phyloP scores from a whole-genome alignment of 139 green algal genomes.

The Chlorella vulgaris region DNA sequence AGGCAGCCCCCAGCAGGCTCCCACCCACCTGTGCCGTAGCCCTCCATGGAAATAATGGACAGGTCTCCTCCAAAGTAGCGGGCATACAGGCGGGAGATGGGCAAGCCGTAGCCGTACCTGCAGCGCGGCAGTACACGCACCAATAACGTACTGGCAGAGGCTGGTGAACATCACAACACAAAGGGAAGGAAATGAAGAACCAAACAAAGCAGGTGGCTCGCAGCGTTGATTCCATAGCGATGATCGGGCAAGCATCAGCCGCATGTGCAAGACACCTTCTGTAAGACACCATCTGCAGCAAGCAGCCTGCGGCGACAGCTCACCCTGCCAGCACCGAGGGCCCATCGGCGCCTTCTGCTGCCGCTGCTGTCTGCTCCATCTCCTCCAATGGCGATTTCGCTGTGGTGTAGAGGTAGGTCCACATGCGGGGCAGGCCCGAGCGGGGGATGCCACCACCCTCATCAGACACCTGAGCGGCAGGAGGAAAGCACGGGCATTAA shows the following conservation, averaged over 20 bases:
- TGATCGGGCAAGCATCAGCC: no score
- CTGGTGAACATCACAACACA: no score
- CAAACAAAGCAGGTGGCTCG: no score
- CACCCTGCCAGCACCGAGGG: constrained; percentile 58
- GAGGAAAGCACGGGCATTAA: neutral
- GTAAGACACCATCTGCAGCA: no score
- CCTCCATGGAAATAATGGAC: constrained; percentile 97
- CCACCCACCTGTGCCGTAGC: constrained; percentile 87
- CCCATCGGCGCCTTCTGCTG: constrained; percentile 35
- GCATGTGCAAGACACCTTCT: no score
- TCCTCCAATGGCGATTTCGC: constrained; percentile 63
- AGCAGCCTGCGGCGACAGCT: neutral
- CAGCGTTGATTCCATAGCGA: neutral
- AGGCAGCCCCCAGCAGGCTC: neutral
- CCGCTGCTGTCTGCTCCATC: constrained; percentile 49
- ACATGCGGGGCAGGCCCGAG: constrained; percentile 91
- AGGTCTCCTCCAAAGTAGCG: constrained; percentile 99
- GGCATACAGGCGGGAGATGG: constrained; percentile 85
- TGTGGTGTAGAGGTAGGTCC: constrained; percentile 99
- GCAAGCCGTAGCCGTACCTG: constrained; percentile 96
- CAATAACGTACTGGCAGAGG: neutral
- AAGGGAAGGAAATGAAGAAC: no score
- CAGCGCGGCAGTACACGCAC: neutral
- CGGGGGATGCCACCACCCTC: constrained; percentile 97
- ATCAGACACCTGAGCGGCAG: constrained; percentile 71